A percentile compares a stretch with the other conserved stretches of the same genome.
phyloP scores from a whole-genome alignment of 73 alveolate species.

The Blepharisma stoltei region DNA sequence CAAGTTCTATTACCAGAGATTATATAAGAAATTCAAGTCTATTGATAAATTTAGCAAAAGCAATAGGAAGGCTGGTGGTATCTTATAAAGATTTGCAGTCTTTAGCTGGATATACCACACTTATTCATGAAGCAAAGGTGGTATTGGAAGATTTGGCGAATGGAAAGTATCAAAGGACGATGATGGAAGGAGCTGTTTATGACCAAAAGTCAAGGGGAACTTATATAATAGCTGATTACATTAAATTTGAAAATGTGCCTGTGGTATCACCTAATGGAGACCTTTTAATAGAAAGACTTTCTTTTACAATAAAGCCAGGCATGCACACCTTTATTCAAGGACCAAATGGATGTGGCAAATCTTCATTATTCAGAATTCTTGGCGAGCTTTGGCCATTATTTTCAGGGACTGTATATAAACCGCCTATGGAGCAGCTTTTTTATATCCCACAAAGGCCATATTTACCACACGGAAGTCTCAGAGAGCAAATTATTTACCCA shows the following conservation, averaged over 20 bases:
- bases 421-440: constrained; percentile 66
- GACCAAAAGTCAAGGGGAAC: constrained; percentile 20
- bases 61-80: constrained; percentile 86
- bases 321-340: constrained; percentile 85
- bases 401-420: constrained; percentile 78
- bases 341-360: constrained; percentile 96
- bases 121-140: constrained; percentile 69
- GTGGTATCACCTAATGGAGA: constrained; percentile 89
- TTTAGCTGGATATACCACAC: constrained; percentile 88
- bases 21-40: constrained; percentile 90
- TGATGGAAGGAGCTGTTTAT: constrained; percentile 40
- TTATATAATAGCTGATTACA: constrained; percentile 19
- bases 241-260: constrained; percentile 77
- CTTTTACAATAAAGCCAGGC: constrained; percentile 67
- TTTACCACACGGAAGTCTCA: constrained; percentile 82
- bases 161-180: constrained; percentile 64
- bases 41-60: constrained; percentile 88
- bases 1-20: constrained; percentile 68
- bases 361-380: constrained; percentile 83
- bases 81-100: constrained; percentile 82
- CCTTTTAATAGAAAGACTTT: constrained; percentile 61
- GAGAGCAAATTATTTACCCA: constrained; percentile 90
- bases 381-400: constrained; percentile 94
- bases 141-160: constrained; percentile 75
- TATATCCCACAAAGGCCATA: constrained; percentile 93